Base-by-base conservation (phyloP, 768 basidiomycete species). In the Rhizopogon rudus region DNA sequence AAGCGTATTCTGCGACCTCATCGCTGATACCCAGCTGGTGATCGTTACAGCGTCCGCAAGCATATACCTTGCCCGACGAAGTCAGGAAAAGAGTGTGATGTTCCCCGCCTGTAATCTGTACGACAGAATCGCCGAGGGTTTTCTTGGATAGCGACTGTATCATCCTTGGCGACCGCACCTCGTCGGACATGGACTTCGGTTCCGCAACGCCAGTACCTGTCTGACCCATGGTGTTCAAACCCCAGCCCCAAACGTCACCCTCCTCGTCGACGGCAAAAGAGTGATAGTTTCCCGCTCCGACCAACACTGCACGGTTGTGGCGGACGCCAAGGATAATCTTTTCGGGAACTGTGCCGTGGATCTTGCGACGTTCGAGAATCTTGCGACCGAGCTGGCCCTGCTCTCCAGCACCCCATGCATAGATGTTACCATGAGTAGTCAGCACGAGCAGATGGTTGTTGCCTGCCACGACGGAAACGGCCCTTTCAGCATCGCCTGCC, bases 51-150 rank as follows among this genome's bases (percentile, higher is more conserved):
- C 94, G 85, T 3, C 96, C 96, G 63, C 87, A 89, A 1, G 86
- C 91, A 67, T 82, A 96, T 1, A 98, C 90, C 57, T 84, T 82
- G 45, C 96, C 96, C 33, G 81, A 78, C 40, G 81, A 78, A 10
- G 94, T 88, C 60, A 93, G 76, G 79, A 99, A 98, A 45, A 98
- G 68, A 0, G 93, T 85, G 67, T 99, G 94, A 61, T 97, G 90
- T 55, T 88, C 86, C 44, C 96, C 93, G 16, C 88, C 92, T 20
- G 65, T 77, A 59, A 98, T 91, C 66, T 91, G 81, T 20, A 85
- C 73, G 46, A 93, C 81, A 2, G 72, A 72, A 50, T 82, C 84
- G 3, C 68, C 76, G 6, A 91, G 81, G 42, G 80, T 79, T 40
- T 75, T 71, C 61, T 80, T 83, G 73, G 81, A 80, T 8, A 93